Evolutionary conservation across 768 basidiomycete genomes (phyloP).

Genomic region (Nidularia sp.): DNA sequence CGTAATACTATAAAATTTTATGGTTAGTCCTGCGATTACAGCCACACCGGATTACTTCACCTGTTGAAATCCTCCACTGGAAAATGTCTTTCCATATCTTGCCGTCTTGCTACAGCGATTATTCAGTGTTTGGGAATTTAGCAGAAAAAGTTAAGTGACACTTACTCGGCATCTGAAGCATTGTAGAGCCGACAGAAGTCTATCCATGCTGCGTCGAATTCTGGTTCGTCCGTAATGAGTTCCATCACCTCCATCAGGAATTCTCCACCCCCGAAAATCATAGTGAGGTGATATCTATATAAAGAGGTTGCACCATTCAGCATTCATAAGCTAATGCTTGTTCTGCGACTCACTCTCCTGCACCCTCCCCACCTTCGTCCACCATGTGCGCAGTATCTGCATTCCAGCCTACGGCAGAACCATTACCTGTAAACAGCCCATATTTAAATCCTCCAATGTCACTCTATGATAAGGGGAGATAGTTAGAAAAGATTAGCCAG

Average conservation of each 20-base stretch:
- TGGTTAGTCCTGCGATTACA: background rate
- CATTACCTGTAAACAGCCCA: conserved; percentile 31
- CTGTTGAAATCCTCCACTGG: conserved; percentile 27
- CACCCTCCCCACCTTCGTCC: conserved; percentile 29
- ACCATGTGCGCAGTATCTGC: conserved; percentile 31
- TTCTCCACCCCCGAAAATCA: conserved; percentile 33
- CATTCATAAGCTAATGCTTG: background rate
- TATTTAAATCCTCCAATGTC: conserved; percentile 32
- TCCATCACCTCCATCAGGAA: conserved; percentile 38
- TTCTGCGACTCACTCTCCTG: conserved; percentile 19
- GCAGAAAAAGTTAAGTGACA: background rate
- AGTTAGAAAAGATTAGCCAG: background rate
- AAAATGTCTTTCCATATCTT: conserved; percentile 28
- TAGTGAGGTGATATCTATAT: conserved; percentile 24
- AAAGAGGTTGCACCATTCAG: background rate
- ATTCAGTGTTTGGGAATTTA: background rate
- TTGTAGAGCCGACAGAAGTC: conserved; percentile 33
- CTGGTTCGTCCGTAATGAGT: conserved; percentile 29
- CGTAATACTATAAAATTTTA: conserved; percentile 20
- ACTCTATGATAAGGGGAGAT: conserved; percentile 8
- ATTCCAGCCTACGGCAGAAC: conserved; percentile 32
- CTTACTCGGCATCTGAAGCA: conserved; percentile 28
- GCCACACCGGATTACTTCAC: conserved; percentile 3
- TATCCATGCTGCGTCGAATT: conserved; percentile 34
- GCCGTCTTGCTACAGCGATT: conserved; percentile 21